Conservation (phyloP, 768 basidiomycete species). For the Hygrocybe coccinea region DNA sequence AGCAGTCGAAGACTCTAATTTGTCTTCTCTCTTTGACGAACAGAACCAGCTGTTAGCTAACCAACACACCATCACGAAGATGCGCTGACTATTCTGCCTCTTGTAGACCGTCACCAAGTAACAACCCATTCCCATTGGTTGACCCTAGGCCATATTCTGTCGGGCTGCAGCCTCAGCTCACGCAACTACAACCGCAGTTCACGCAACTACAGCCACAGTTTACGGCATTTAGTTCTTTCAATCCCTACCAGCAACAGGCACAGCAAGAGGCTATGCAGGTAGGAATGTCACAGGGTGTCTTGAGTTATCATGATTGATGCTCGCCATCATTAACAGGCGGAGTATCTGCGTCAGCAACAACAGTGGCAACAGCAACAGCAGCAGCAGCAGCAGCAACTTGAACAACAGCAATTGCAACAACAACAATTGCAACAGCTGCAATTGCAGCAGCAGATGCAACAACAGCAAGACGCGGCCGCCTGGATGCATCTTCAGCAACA, state of each 20-base stretch:
- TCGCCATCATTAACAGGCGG: constrained; percentile 42
- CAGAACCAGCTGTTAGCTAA: constrained; percentile 65
- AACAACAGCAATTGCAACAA: constrained; percentile 70
- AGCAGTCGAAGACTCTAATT: constrained; percentile 69
- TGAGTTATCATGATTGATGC: not conserved
- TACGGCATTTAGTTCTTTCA: constrained; percentile 63
- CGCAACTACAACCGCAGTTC: constrained; percentile 39
- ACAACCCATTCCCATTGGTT: constrained; percentile 58
- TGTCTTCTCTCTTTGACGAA: constrained; percentile 80
- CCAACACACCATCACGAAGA: not conserved
- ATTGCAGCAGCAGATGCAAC: constrained; percentile 47
- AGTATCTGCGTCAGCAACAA: constrained; percentile 72
- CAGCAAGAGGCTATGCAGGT: constrained; percentile 83
- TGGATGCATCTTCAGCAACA: constrained; percentile 35
- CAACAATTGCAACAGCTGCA: constrained; percentile 47
- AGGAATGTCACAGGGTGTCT: not conserved
- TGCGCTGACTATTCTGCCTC: constrained; percentile 7
- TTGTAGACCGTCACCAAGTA: constrained; percentile 29
- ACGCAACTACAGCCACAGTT: constrained; percentile 70
- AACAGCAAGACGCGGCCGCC: constrained; percentile 51
- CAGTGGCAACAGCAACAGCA: constrained; percentile 56
- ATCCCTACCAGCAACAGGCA: constrained; percentile 89
- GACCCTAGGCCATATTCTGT: constrained; percentile 57
- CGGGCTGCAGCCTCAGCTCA: constrained; percentile 52
- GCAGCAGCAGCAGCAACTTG: constrained; percentile 54